These are phyloP conservation scores for Cyclospora cayetanensis DNA, from an alignment of 169 alveolate genomes.

Conservation along the genomic window DNA sequence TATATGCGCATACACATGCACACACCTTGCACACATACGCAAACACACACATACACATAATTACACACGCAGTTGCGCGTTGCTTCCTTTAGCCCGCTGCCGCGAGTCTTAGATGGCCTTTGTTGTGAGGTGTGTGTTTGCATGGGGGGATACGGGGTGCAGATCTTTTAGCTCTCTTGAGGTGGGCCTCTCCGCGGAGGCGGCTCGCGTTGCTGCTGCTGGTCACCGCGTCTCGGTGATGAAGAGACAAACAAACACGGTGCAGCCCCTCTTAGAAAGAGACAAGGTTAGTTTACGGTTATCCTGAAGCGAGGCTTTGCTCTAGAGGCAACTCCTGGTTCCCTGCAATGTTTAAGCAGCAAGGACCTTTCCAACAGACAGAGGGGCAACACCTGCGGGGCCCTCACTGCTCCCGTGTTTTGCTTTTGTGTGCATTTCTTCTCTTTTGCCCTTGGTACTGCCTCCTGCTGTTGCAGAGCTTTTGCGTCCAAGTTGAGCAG, in stretches of 20 bases:
- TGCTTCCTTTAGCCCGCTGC: no score
- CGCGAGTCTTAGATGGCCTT: neutral
- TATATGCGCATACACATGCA: no score
- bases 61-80: no score
- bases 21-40: no score
- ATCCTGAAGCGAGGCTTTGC: no score
- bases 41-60: no score
- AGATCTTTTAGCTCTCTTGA: constrained; percentile 40
- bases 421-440: neutral
- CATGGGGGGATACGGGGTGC: no score
- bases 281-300: constrained; percentile 52
- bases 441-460: neutral
- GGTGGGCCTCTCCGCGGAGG: constrained; percentile 52
- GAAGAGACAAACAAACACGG: constrained; percentile 21
- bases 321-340: no score
- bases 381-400: neutral
- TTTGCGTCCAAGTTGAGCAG: constrained; percentile 53
- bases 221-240: constrained; percentile 25
- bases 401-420: neutral
- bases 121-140: neutral
- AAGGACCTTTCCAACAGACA: neutral
- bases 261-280: constrained; percentile 31
- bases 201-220: constrained; percentile 42
- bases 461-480: neutral
- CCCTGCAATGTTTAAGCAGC: neutral